These are phyloP conservation scores for Gloeophyllum trabeum DNA, from an alignment of 768 basidiomycete species.

Conservation along the genomic window DNA sequence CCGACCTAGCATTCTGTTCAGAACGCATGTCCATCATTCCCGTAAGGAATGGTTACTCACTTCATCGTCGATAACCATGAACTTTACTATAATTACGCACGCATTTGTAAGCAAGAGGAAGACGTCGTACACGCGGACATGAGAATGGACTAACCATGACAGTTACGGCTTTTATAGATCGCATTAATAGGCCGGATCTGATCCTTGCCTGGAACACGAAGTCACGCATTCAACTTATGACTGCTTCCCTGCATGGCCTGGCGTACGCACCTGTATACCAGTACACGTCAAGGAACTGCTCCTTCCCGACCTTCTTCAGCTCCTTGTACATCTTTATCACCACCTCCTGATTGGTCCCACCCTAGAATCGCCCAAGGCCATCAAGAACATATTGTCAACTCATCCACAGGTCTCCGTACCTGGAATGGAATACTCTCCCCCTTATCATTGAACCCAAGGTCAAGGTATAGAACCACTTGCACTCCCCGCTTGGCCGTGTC, in stretches of 20 bases:
- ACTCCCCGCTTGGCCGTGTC: constrained; percentile 52
- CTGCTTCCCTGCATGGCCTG: constrained; percentile 1
- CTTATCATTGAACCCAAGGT: constrained; percentile 41
- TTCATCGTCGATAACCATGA: constrained; percentile 51
- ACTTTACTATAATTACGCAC: constrained; percentile 32
- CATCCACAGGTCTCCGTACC: constrained; percentile 32
- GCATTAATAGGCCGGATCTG: constrained; percentile 56
- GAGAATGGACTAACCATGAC: constrained; percentile 33
- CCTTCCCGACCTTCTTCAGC: constrained; percentile 30
- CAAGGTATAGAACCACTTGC: constrained; percentile 47
- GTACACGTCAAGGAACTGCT: constrained; percentile 37
- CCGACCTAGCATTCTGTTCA: too few species aligned
- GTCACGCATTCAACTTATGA: neutral
- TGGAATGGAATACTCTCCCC: constrained; percentile 44
- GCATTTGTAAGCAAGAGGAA: too few species aligned
- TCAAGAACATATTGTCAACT: too few species aligned
- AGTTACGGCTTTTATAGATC: constrained; percentile 55
- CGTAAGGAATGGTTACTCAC: too few species aligned
- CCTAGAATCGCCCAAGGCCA: too few species aligned
- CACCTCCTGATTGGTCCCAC: constrained; percentile 66
- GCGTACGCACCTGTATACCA: constrained; percentile 32
- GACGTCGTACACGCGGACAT: too few species aligned
- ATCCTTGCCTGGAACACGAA: constrained; percentile 34
- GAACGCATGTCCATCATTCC: too few species aligned
- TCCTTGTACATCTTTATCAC: constrained; percentile 43